Percentiles rank a stretch among this genome's conserved stretches.
Evolutionary conservation across 768 basidiomycete genomes (phyloP).

Genomic region (Phylloporus rhodoxanthus): DNA sequence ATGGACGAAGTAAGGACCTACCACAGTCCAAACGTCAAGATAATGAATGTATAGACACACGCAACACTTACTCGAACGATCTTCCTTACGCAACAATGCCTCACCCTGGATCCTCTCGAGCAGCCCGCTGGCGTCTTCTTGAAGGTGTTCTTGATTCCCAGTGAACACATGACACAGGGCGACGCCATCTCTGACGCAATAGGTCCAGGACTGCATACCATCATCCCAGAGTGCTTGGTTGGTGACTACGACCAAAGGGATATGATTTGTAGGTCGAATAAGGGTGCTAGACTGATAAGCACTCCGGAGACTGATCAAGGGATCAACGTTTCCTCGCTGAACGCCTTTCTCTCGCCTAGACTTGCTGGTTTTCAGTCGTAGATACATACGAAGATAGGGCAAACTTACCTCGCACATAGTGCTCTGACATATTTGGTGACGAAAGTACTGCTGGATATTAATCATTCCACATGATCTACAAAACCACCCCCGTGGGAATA

Average conservation of each 20-base stretch:
- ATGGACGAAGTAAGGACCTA: slow-evolving; percentile 28
- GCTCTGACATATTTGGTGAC: slow-evolving; percentile 43
- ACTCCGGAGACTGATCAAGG: slow-evolving; percentile 22
- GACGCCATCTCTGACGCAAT: slow-evolving; percentile 18
- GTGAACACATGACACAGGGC: slow-evolving; percentile 44
- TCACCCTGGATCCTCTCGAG: slow-evolving; percentile 38
- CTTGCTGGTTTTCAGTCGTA: slow-evolving; percentile 14
- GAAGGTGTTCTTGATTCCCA: slow-evolving; percentile 38
- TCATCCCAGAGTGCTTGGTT: slow-evolving; percentile 24
- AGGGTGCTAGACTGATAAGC: slow-evolving; percentile 10
- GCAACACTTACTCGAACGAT: slow-evolving; percentile 16
- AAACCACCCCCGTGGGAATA: slow-evolving; percentile 44
- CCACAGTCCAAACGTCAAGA: slow-evolving; percentile 2
- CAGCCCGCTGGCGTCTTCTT: slow-evolving; percentile 34
- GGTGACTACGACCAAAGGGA: slow-evolving; percentile 15
- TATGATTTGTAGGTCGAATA: slow-evolving; percentile 11
- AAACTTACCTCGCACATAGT: slow-evolving; percentile 35
- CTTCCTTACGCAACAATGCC: slow-evolving; percentile 16
- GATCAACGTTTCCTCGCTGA: slow-evolving; percentile 15
- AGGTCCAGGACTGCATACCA: slow-evolving; percentile 26
- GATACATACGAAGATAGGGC: not conserved
- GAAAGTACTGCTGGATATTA: slow-evolving; percentile 41
- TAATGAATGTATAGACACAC: not conserved
- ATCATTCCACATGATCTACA: slow-evolving; percentile 44
- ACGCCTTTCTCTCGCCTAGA: not conserved